Evolutionary conservation across 768 basidiomycete species (phyloP).

Genomic region (Amanita rubescens): DNA sequence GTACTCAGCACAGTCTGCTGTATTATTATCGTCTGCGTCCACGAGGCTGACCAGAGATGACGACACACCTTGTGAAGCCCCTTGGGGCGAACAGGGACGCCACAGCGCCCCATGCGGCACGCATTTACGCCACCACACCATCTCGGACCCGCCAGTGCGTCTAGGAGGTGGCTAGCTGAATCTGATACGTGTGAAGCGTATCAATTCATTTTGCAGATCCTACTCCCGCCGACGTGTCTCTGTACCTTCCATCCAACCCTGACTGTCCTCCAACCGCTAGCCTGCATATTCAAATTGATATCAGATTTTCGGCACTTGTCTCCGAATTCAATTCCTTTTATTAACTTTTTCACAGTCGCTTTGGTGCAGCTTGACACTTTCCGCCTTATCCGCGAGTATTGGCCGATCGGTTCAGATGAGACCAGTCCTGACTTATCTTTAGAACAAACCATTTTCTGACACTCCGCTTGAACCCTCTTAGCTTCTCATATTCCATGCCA

Average conservation of each 20-base stretch:
- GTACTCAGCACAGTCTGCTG: neutral
- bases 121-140: neutral
- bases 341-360: too few species aligned
- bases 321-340: neutral
- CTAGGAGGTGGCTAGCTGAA: neutral
- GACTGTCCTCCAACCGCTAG: neutral
- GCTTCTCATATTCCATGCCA: neutral
- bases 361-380: neutral
- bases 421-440: neutral
- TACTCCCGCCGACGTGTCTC: too few species aligned
- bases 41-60: neutral
- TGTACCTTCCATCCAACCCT: neutral
- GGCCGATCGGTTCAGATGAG: neutral
- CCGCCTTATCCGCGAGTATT: neutral
- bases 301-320: neutral
- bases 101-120: neutral
- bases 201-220: too few species aligned
- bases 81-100: neutral
- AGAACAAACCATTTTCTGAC: neutral
- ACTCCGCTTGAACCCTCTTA: neutral
- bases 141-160: too few species aligned
- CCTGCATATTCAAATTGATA: neutral
- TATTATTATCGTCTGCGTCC: neutral
- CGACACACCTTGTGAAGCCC: neutral
- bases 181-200: neutral